These are phyloP conservation scores for Haplographium delicatum DNA, from an alignment of 495 filamentous ascomycete species.

Conservation along the genomic window DNA sequence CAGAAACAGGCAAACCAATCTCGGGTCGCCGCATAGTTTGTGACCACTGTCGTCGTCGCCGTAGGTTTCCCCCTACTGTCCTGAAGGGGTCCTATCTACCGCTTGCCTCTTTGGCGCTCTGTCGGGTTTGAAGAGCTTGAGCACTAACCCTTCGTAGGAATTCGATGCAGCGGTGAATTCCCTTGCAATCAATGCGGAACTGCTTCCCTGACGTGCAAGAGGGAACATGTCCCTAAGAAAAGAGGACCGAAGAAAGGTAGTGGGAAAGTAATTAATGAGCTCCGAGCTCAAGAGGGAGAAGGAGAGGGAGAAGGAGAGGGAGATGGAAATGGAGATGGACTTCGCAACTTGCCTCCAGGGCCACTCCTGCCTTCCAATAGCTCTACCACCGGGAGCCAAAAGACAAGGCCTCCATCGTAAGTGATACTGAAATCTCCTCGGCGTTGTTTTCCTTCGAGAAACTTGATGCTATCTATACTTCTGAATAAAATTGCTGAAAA, in stretches of 20 bases:
- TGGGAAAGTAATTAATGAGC: conserved; percentile 31
- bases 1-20: conserved; percentile 17
- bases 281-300: conserved; percentile 23
- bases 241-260: conserved; percentile 32
- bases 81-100: neutral
- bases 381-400: conserved; percentile 10
- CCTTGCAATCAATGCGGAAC: conserved; percentile 31
- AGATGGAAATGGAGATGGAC: no score
- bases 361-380: conserved; percentile 3
- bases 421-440: no score
- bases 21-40: conserved; percentile 25
- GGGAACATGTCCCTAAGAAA: conserved; percentile 33
- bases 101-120: neutral
- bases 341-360: neutral
- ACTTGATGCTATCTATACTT: neutral
- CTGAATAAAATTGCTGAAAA: neutral
- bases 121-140: conserved; percentile 9
- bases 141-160: conserved; percentile 23
- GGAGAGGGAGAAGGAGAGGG: neutral
- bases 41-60: conserved; percentile 30
- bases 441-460: neutral
- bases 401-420: conserved; percentile 19
- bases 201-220: conserved; percentile 29
- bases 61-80: conserved; percentile 19
- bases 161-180: conserved; percentile 30